Evolutionary conservation across 2,329 filamentous ascomycete species (phyloP).

Genomic region (Penicillium sp.): DNA sequence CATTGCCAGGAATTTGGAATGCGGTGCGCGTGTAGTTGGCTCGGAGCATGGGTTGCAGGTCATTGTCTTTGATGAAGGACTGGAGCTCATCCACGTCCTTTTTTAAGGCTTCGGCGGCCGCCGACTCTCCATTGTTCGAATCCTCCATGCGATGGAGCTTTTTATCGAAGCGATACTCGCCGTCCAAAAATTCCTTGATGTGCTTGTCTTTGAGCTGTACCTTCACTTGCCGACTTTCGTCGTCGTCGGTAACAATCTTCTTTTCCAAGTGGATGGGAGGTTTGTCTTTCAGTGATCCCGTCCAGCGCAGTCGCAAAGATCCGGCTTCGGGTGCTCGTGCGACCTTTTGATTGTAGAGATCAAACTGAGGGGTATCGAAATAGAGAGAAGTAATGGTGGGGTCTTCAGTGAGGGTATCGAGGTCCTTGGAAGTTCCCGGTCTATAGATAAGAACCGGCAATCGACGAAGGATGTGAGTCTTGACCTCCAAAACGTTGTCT

Average conservation of each 20-base stretch:
- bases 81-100: slow-evolving; percentile 74
- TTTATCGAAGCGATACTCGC: slow-evolving; percentile 90
- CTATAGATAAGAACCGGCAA: slow-evolving; percentile 93
- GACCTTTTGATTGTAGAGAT: slow-evolving; percentile 82
- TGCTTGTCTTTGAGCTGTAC: slow-evolving; percentile 94
- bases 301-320: slow-evolving; percentile 87
- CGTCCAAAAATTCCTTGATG: slow-evolving; percentile 79
- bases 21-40: slow-evolving; percentile 93
- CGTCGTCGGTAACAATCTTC: slow-evolving; percentile 76
- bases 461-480: slow-evolving; percentile 88
- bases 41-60: slow-evolving; percentile 78
- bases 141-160: slow-evolving; percentile 78
- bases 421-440: slow-evolving; percentile 74
- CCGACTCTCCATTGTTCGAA: slow-evolving; percentile 65
- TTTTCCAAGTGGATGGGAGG: slow-evolving; percentile 85
- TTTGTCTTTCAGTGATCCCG: slow-evolving; percentile 73
- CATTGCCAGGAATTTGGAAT: slow-evolving; percentile 92
- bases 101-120: slow-evolving; percentile 68
- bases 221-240: slow-evolving; percentile 73
- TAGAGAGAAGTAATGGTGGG: slow-evolving; percentile 94
- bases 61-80: slow-evolving; percentile 70
- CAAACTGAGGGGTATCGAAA: slow-evolving; percentile 85
- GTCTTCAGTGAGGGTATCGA: slow-evolving; percentile 73
- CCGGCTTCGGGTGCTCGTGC: slow-evolving; percentile 71
- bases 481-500: slow-evolving; percentile 94